A percentile compares a stretch with the other conserved stretches of the same genome.
Evolutionary conservation across 192 early-diverging fungal species (phyloP).

Genomic region (Pilobolus umbonatus): DNA sequence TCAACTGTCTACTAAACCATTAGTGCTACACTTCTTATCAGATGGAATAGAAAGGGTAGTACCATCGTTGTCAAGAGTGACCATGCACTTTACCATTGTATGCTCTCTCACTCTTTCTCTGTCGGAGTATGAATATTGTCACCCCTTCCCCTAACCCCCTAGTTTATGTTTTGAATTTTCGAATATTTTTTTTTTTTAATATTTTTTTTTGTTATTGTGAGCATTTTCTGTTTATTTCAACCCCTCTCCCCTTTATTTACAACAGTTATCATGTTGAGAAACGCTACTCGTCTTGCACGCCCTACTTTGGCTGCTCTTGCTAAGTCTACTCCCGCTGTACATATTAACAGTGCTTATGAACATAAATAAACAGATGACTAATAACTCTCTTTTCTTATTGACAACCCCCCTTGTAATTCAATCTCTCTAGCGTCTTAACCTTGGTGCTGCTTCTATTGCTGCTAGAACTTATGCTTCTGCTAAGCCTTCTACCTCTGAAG

Average conservation of each 20-base stretch:
- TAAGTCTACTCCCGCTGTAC: conserved; percentile 43
- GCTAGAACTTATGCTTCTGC: conserved; percentile 49
- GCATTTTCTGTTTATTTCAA: background rate
- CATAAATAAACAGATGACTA: background rate
- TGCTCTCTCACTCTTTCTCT: too few relatives aligned
- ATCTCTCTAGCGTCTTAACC: conserved; percentile 42
- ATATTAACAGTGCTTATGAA: background rate
- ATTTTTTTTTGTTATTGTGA: too few relatives aligned
- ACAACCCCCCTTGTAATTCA: too few relatives aligned
- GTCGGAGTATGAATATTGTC: too few relatives aligned
- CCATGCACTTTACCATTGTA: too few relatives aligned
- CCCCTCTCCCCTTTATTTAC: background rate
- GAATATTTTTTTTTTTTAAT: conserved; percentile 3
- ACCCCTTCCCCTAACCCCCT: background rate
- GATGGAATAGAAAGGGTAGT: too few relatives aligned
- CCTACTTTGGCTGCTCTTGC: conserved; percentile 40
- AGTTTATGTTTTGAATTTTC: conserved; percentile 3
- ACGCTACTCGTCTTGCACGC: conserved; percentile 47
- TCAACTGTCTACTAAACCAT: too few relatives aligned
- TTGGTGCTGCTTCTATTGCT: conserved; percentile 47
- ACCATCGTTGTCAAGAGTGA: too few relatives aligned
- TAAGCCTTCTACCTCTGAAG: conserved; percentile 82
- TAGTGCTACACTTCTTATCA: too few relatives aligned
- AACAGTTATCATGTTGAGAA: conserved; percentile 50
- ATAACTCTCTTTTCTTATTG: background rate